Percentiles rank a stretch among this genome's conserved stretches.
phyloP scores from a whole-genome alignment of 257 asterid genomes.

The Plectranthus barbatus region DNA sequence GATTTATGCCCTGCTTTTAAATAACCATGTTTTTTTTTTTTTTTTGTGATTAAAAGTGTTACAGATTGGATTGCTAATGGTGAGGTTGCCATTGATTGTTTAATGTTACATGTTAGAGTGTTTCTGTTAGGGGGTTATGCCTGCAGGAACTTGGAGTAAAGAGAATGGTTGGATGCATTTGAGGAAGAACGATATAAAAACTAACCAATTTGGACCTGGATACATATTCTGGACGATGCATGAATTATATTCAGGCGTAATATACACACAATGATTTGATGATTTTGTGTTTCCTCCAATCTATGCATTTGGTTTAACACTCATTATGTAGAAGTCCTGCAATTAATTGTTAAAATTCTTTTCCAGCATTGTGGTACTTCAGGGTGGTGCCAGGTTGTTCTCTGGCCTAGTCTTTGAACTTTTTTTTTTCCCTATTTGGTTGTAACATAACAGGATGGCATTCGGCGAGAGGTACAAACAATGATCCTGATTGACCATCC shows the following conservation, averaged over 20 bases:
- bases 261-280: neutral
- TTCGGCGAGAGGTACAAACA: conserved; percentile 91
- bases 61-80: neutral
- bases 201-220: neutral
- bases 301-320: neutral
- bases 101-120: neutral
- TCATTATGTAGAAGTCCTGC: neutral
- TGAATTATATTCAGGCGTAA: neutral
- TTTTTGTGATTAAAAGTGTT: neutral
- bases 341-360: conserved; percentile 18
- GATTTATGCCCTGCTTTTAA: neutral
- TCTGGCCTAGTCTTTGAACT: neutral
- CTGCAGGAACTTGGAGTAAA: neutral
- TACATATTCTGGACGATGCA: neutral
- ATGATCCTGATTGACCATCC: conserved; percentile 89
- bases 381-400: neutral
- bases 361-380: conserved; percentile 6
- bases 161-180: neutral
- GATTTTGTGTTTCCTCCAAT: neutral
- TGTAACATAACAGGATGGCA: conserved; percentile 71
- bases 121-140: neutral
- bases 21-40: neutral
- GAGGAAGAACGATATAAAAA: neutral
- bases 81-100: neutral
- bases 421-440: neutral